Conservation (phyloP, 2,329 filamentous ascomycete species). For the Trichophyton verrucosum region DNA sequence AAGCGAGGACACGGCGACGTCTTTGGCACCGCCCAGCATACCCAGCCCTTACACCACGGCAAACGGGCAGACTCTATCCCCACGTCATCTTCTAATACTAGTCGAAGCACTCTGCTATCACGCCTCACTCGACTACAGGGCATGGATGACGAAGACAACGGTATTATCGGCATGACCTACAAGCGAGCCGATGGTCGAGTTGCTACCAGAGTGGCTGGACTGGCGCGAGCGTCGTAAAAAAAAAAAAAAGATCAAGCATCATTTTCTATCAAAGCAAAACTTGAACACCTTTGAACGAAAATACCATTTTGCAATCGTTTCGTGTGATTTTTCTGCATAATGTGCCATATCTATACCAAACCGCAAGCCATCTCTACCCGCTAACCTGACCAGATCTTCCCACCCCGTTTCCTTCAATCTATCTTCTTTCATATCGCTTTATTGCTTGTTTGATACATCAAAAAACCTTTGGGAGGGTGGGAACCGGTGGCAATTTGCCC, state of each 20-base stretch:
- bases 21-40: constrained; percentile 25
- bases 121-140: not conserved
- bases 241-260: not conserved
- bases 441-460: not conserved
- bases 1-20: constrained; percentile 29
- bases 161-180: constrained; percentile 4
- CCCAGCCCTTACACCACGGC: constrained; percentile 32
- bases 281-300: not conserved
- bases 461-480: not conserved
- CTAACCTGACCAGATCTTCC: not conserved
- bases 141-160: not conserved
- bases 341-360: not conserved
- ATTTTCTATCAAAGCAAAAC: too few relatives aligned
- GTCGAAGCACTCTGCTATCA: not conserved
- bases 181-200: constrained; percentile 9
- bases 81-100: constrained; percentile 12
- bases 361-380: not conserved
- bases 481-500: constrained; percentile 1
- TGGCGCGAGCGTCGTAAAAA: not conserved
- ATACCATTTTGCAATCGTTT: not conserved
- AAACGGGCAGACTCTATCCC: constrained; percentile 29
- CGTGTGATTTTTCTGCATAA: not conserved
- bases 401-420: not conserved
- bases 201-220: constrained; percentile 2
- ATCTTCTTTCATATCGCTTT: not conserved